Evolutionary conservation across 2,329 filamentous ascomycete species (phyloP).

Genomic region (Sporothrix inflata): DNA sequence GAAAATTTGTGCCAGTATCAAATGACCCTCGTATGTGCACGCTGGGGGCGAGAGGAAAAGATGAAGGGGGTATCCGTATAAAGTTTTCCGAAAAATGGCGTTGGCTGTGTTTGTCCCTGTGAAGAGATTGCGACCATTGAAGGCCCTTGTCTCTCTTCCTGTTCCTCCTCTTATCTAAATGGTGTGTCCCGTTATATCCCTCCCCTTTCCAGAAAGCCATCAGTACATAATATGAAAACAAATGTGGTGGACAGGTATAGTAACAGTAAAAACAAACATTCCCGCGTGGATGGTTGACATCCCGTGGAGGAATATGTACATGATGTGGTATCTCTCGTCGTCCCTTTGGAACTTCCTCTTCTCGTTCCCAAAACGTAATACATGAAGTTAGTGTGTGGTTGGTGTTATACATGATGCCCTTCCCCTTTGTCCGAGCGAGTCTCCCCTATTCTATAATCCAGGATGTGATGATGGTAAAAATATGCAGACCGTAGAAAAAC

Average conservation of each 20-base stretch:
- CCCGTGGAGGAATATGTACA: slow-evolving; percentile 2
- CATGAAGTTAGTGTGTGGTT: background rate
- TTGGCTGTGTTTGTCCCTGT: background rate
- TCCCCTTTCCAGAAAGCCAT: background rate
- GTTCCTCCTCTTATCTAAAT: slow-evolving; percentile 21
- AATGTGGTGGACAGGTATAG: background rate
- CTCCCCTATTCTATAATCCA: background rate
- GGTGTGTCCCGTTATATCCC: background rate
- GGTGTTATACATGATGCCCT: slow-evolving; percentile 12
- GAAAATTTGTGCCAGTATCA: background rate
- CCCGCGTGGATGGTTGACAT: slow-evolving; percentile 16
- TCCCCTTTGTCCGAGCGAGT: background rate
- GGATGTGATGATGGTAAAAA: background rate
- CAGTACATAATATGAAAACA: slow-evolving; percentile 2
- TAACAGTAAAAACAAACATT: background rate
- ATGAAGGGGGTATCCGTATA: slow-evolving; percentile 12
- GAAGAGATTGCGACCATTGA: slow-evolving; percentile 4
- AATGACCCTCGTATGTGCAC: background rate
- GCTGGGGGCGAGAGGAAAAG: too few relatives aligned
- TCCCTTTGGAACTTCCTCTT: too few relatives aligned
- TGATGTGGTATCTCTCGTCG: background rate
- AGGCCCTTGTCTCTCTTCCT: slow-evolving; percentile 4
- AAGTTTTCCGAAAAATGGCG: background rate
- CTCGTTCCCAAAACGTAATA: background rate
- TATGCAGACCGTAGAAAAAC: background rate